A percentile compares a stretch with the other conserved stretches of the same genome.
Evolutionary conservation across 1,284 basidiomycete genomes (phyloP).

Genomic region (Apiotrichum laibachii): DNA sequence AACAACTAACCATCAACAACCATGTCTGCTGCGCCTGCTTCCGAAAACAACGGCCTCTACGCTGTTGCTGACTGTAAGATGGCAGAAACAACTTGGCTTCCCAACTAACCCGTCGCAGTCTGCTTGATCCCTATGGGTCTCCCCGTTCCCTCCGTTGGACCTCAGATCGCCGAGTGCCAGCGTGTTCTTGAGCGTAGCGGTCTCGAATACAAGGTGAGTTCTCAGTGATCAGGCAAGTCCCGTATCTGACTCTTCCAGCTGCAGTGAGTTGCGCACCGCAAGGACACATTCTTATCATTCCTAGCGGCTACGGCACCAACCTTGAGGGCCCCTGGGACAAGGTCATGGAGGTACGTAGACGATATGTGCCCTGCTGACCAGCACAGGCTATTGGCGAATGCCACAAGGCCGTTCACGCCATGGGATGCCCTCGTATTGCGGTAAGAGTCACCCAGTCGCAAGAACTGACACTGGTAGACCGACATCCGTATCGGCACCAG

Average conservation of each 20-base stretch:
- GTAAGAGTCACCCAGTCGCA: conserved; percentile 23
- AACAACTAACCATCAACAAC: background rate
- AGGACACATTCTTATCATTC: conserved; percentile 46
- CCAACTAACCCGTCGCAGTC: conserved; percentile 28
- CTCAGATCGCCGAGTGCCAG: conserved; percentile 62
- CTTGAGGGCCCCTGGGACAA: conserved; percentile 80
- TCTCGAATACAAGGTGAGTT: conserved; percentile 69
- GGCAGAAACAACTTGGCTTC: background rate
- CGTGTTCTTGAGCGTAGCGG: conserved; percentile 75
- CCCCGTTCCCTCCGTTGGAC: conserved; percentile 47
- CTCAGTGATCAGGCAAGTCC: no score
- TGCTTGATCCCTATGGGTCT: conserved; percentile 52
- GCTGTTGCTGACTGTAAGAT: conserved; percentile 29
- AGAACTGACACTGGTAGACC: conserved; percentile 56
- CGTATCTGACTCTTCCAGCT: conserved; percentile 17
- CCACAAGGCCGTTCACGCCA: conserved; percentile 77
- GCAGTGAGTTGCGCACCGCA: conserved; percentile 58
- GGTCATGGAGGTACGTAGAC: conserved; percentile 54
- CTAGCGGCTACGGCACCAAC: conserved; percentile 85
- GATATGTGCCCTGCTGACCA: background rate
- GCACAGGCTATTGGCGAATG: conserved; percentile 61
- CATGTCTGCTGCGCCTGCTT: background rate
- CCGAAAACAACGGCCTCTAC: conserved; percentile 16
- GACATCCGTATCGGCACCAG: conserved; percentile 91
- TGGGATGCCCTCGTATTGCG: conserved; percentile 47